Evolutionary conservation across 192 early-diverging fungal species (phyloP).

Genomic region (Coemansia sp.): DNA sequence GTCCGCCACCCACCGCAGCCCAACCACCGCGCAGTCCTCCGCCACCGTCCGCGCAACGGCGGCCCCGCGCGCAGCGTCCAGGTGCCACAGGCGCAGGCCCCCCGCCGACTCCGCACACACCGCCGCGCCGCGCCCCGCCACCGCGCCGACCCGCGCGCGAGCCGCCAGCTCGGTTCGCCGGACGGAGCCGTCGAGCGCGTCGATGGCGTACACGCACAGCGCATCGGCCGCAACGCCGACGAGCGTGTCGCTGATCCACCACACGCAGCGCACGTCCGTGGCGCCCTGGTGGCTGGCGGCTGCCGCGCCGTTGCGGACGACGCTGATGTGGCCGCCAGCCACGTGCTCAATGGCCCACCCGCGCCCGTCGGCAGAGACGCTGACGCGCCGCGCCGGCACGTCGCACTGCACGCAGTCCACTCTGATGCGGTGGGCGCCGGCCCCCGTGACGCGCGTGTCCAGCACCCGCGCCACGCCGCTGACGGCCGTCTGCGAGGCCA

Average conservation of each 20-base stretch:
- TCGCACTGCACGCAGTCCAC: background rate
- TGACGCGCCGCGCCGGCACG: background rate
- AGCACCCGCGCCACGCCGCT: background rate
- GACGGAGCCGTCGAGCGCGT: background rate
- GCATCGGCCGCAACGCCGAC: slow-evolving; percentile 16
- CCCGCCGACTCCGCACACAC: too few relatives aligned
- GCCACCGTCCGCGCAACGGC: too few relatives aligned
- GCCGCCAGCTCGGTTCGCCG: slow-evolving; percentile 5
- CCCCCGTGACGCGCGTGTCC: slow-evolving; percentile 3
- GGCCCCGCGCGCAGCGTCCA: background rate
- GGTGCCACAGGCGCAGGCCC: slow-evolving; percentile 24
- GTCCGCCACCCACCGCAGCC: slow-evolving; percentile 18
- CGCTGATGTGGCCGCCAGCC: slow-evolving; percentile 3
- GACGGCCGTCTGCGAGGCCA: background rate
- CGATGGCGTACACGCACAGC: slow-evolving; percentile 16
- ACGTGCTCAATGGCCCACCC: slow-evolving; percentile 12
- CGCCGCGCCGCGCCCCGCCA: too few relatives aligned
- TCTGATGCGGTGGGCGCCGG: background rate
- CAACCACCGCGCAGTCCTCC: too few relatives aligned
- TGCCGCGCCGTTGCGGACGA: slow-evolving; percentile 1
- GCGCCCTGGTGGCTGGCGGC: background rate
- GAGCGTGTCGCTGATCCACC: slow-evolving; percentile 21
- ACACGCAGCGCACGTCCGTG: slow-evolving; percentile 16
- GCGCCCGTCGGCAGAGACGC: background rate
- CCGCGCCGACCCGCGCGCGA: slow-evolving; percentile 3